These are phyloP conservation scores for Geranium incanum DNA, from an alignment of 441 rosid species.

Conservation along the genomic window DNA sequence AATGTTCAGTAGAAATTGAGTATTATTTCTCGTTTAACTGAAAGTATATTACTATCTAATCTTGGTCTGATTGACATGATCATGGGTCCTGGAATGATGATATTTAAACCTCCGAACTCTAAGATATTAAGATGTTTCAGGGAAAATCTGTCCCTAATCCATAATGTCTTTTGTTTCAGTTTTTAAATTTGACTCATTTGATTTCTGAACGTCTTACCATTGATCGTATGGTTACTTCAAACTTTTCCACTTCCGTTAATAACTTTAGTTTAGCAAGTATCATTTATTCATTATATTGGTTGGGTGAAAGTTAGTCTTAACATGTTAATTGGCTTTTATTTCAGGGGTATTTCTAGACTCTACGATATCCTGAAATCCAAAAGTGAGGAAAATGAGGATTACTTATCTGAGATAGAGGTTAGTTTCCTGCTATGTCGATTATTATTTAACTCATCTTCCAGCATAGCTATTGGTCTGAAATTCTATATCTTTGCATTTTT, in stretches of 20 bases:
- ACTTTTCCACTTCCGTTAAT: background rate
- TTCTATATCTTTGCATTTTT: conserved; percentile 29
- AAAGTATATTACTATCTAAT: background rate
- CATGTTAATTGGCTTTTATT: conserved; percentile 24
- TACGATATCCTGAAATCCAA: conserved; percentile 68
- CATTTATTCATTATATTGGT: background rate
- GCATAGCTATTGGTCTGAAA: conserved; percentile 19
- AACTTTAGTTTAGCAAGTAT: background rate
- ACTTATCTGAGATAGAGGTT: conserved; percentile 92
- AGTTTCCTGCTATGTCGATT: conserved; percentile 20
- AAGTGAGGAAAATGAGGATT: conserved; percentile 86
- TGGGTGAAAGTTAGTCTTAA: conserved; percentile 6
- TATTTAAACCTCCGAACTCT: conserved; percentile 2
- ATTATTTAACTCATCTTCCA: conserved; percentile 7
- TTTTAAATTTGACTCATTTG: background rate
- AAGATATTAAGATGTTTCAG: background rate
- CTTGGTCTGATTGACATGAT: background rate
- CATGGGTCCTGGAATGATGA: background rate
- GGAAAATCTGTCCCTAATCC: background rate
- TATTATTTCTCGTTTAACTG: background rate
- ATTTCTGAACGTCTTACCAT: conserved; percentile 7
- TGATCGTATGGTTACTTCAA: background rate
- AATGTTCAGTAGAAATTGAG: background rate
- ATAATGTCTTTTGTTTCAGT: background rate
- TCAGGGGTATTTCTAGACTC: conserved; percentile 56